Conservation (phyloP, 2,329 filamentous ascomycete genomes). For the Fusarium miscanthi region DNA sequence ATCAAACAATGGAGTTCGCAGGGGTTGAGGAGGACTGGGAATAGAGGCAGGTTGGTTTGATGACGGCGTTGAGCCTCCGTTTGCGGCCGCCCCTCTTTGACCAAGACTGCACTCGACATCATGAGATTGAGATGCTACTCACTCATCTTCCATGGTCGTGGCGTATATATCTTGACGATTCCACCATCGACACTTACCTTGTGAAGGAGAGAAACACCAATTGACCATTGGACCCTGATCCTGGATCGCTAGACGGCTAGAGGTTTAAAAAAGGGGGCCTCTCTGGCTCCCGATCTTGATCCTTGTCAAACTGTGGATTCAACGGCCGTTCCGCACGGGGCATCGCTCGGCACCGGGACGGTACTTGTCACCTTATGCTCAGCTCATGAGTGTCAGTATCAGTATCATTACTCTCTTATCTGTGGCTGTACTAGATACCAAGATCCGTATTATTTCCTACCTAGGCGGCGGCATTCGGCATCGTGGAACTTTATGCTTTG, state of each 20-base stretch:
- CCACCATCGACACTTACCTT: not conserved
- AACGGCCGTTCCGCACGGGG: conserved; percentile 41
- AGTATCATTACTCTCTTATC: not conserved
- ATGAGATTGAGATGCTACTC: not conserved
- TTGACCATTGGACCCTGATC: not conserved
- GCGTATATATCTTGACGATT: not conserved
- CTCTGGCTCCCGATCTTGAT: conserved; percentile 15
- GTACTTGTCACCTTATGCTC: conserved; percentile 44
- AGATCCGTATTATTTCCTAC: not conserved
- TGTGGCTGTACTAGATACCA: conserved; percentile 8
- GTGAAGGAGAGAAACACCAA: not conserved
- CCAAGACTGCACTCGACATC: not conserved
- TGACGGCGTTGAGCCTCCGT: conserved; percentile 31
- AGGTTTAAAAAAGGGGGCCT: conserved; percentile 16
- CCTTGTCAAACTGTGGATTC: conserved; percentile 15
- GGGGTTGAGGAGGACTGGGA: conserved; percentile 12
- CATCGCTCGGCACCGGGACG: conserved; percentile 41
- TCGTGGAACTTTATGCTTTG: not conserved
- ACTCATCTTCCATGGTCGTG: not conserved
- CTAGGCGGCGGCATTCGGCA: conserved; percentile 33
- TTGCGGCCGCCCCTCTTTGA: conserved; percentile 1
- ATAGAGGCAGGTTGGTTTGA: conserved; percentile 22
- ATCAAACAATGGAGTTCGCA: conserved; percentile 28
- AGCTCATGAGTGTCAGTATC: conserved; percentile 22
- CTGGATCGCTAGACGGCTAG: not conserved